Evolutionary conservation across 2,329 filamentous ascomycete genomes (phyloP), one percentile per base, ranked within the genome.

Genomic region (Alternaria sp.): DNA sequence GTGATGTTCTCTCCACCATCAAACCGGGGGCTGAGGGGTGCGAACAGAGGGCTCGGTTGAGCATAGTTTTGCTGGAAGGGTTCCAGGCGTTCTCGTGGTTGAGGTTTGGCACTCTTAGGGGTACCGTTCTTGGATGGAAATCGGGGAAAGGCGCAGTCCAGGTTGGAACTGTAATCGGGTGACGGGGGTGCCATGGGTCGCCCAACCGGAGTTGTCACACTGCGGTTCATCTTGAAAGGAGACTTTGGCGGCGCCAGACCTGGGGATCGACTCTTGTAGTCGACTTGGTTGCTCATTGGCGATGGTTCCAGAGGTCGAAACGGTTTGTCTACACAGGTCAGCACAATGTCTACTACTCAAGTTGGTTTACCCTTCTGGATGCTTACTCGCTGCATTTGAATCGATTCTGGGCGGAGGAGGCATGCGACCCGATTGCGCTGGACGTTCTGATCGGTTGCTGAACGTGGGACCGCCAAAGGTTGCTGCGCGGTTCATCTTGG

Each of bases 361-460:
- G 4, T 26, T 21, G 43, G 5, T 25, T n/a, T 36, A 13, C 40
- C 19, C 9, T 21, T 30, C 21, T 17, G 40, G n/a, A 55, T 61
- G 81, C 87, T 72, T 82, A 89, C 87, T 89, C 54, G 87, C 87
- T 80, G 82, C 83, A 21, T 79, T 80, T 26, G 86, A 84, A 71
- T 89, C 87, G 57, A 89, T 88, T 50, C 81, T 82, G 26, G 86
- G 83, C 15, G 86, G 86, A 28, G 83, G 81, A 57, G 79, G 82
- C 67, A 81, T 79, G 57, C 84, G 84, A 65, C 81, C 79, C 47
- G 82, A 75, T 69, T 83, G 85, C 12, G 72, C 56, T 60, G 69
- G 70, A 15, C 63, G 56, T 9, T 73, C 68, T 51, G 70, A 68
- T n/a, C 70, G 74, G 23, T 71, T 70, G 58, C 67, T 74, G 59